These are phyloP conservation scores for Apiospora koreana DNA, from an alignment of 2,329 filamentous ascomycete species.

Conservation along the genomic window DNA sequence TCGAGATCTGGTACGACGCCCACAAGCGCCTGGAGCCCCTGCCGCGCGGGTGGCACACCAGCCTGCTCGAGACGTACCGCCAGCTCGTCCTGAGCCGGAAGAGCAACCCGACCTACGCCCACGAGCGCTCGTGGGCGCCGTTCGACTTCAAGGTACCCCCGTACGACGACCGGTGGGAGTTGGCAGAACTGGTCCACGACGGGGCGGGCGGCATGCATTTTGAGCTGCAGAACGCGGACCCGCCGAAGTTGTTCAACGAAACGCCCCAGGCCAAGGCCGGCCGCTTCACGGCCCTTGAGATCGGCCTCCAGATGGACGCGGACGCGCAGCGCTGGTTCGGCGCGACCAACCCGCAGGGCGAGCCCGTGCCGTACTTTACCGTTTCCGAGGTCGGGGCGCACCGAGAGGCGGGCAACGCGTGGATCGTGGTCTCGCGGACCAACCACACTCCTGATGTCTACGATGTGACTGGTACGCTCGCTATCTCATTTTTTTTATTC, in stretches of 20 bases:
- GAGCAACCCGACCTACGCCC: background rate
- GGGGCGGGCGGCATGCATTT: background rate
- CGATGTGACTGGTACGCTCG: background rate
- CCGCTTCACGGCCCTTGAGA: background rate
- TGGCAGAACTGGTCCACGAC: background rate
- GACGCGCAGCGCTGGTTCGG: background rate
- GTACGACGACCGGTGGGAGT: background rate
- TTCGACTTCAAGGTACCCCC: background rate
- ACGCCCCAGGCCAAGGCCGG: background rate
- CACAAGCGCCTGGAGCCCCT: background rate
- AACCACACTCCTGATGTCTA: background rate
- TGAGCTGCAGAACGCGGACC: background rate
- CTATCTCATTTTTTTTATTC: background rate
- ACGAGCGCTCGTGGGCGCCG: background rate
- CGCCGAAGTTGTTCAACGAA: background rate
- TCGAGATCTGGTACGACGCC: background rate
- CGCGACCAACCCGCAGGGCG: background rate
- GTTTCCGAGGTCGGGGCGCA: background rate
- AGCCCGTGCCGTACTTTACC: background rate
- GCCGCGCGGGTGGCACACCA: background rate
- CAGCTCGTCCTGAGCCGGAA: background rate
- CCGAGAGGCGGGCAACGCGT: background rate
- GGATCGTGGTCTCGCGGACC: background rate
- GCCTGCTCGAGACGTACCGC: background rate
- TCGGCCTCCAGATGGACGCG: background rate